Conservation (phyloP, 176 grass and related monocot genomes). For the Elymus sibiricus region DNA sequence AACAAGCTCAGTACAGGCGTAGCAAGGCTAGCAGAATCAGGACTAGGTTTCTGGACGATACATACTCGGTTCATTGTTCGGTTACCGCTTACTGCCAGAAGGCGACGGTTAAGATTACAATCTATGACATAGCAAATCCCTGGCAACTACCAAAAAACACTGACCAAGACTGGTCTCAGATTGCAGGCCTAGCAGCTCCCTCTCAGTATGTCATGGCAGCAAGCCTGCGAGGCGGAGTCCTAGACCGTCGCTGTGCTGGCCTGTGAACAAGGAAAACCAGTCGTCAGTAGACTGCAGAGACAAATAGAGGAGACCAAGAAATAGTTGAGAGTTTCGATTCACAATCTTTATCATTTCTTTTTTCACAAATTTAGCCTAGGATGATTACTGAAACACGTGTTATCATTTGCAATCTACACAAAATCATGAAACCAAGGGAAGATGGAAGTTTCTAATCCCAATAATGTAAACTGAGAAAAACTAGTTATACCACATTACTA, state of each 20-base stretch:
- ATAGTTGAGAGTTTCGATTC: background rate
- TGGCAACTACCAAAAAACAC: slow-evolving; percentile 2
- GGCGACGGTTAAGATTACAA: background rate
- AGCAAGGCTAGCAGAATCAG: background rate
- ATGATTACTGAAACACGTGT: background rate
- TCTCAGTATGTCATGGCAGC: slow-evolving; percentile 29
- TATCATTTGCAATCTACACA: background rate
- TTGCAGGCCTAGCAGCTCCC: background rate
- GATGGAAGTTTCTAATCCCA: background rate
- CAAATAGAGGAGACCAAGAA: background rate
- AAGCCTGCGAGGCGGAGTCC: slow-evolving; percentile 44
- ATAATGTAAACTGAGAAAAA: background rate
- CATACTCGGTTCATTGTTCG: background rate
- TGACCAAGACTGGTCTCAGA: background rate
- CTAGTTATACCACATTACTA: background rate
- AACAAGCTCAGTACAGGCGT: background rate
- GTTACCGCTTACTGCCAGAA: background rate
- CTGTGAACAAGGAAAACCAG: slow-evolving; percentile 14
- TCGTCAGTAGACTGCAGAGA: background rate
- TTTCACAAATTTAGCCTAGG: background rate
- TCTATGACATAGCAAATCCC: background rate
- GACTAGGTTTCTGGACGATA: background rate
- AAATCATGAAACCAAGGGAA: background rate
- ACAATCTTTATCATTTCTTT: background rate
- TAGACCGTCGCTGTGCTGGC: slow-evolving; percentile 29